These are phyloP conservation scores for Pachysandra terminalis DNA, from an alignment of 164 flowering plant genomes.

Conservation along the genomic window DNA sequence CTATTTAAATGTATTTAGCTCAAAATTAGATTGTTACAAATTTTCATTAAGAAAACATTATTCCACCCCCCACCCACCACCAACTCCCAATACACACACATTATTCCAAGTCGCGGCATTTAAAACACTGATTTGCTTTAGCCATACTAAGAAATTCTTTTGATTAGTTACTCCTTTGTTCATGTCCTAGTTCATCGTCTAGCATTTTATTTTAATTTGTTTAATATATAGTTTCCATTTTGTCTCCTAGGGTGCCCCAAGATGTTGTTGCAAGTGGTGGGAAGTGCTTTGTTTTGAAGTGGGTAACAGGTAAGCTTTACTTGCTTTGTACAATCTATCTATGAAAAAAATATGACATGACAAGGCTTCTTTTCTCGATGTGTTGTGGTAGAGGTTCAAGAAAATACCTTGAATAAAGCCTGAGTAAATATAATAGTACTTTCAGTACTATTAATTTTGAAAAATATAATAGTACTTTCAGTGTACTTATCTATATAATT, in stretches of 20 bases:
- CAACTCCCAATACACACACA: too few relatives aligned
- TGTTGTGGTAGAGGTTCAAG: neutral
- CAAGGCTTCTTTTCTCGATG: neutral
- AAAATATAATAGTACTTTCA: too few relatives aligned
- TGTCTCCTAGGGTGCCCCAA: slow-evolving; percentile 78
- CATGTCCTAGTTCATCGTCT: neutral
- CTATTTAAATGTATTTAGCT: too few relatives aligned
- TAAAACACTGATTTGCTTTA: neutral
- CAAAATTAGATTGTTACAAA: too few relatives aligned
- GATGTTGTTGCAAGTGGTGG: slow-evolving; percentile 89
- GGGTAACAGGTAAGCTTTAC: slow-evolving; percentile 72
- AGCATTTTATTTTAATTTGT: neutral
- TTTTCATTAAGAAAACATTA: too few relatives aligned
- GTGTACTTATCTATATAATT: too few relatives aligned
- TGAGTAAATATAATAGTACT: too few relatives aligned
- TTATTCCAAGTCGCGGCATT: too few relatives aligned
- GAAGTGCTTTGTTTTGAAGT: slow-evolving; percentile 66
- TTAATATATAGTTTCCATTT: neutral
- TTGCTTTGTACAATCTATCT: neutral
- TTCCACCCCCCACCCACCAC: too few relatives aligned
- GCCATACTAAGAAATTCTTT: neutral
- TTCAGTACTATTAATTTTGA: too few relatives aligned
- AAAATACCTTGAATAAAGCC: too few relatives aligned
- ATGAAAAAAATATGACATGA: neutral
- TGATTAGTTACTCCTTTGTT: neutral